These are phyloP conservation scores for Coprinopsis cinerea DNA, from an alignment of 768 basidiomycete genomes.

Conservation along the genomic window DNA sequence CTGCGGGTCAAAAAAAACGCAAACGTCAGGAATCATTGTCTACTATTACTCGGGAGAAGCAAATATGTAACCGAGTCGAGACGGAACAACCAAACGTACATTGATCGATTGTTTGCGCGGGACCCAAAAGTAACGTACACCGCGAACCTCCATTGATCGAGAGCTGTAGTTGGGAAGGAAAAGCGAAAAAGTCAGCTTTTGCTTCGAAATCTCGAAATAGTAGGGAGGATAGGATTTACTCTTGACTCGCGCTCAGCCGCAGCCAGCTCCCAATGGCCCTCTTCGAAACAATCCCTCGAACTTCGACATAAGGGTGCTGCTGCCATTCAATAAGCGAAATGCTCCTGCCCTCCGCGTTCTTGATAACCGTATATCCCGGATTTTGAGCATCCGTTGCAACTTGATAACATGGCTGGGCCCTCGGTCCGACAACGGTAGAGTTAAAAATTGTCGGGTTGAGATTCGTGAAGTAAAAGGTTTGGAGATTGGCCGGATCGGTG, in stretches of 20 bases:
- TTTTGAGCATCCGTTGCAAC: conserved; percentile 44
- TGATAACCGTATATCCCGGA: conserved; percentile 50
- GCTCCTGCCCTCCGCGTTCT: conserved; percentile 39
- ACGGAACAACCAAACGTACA: conserved; percentile 31
- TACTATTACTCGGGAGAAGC: not conserved
- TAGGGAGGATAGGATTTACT: conserved; percentile 18
- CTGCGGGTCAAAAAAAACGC: conserved; percentile 24
- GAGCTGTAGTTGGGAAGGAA: conserved; percentile 6
- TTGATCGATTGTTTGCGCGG: conserved; percentile 49
- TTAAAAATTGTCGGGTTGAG: conserved; percentile 50
- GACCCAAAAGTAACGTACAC: conserved; percentile 48
- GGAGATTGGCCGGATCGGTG: conserved; percentile 23
- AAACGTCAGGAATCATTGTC: not conserved
- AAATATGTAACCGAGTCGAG: too few relatives aligned
- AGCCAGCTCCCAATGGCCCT: conserved; percentile 52
- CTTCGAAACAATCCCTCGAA: conserved; percentile 43
- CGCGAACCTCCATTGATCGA: conserved; percentile 47
- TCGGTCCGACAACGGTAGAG: conserved; percentile 46
- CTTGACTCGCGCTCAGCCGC: conserved; percentile 41
- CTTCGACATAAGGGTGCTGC: conserved; percentile 43
- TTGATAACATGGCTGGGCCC: conserved; percentile 40
- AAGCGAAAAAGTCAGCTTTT: conserved; percentile 2
- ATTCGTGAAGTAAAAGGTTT: conserved; percentile 43
- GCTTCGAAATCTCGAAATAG: not conserved
- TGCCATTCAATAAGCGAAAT: conserved; percentile 59